These are phyloP conservation scores for Botryotinia globosa DNA, from an alignment of 2,329 filamentous ascomycete species.

Conservation along the genomic window DNA sequence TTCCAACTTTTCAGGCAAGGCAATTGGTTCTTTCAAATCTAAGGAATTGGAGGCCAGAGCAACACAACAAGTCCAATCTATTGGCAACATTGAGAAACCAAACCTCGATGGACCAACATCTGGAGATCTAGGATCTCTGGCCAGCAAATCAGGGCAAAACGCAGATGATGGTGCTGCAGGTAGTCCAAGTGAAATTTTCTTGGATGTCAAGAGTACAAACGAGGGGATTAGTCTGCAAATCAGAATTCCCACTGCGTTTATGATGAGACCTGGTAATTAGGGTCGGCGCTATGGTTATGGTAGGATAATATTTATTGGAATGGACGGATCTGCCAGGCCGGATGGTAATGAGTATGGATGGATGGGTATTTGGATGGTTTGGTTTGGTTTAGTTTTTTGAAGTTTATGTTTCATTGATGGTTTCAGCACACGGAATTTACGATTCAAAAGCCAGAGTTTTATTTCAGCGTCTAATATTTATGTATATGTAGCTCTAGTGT, in stretches of 20 bases:
- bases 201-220: conserved; percentile 21
- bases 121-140: not conserved
- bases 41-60: conserved; percentile 19
- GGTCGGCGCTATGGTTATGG: not conserved
- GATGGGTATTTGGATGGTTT: not conserved
- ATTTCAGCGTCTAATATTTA: not conserved
- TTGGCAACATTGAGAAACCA: not conserved
- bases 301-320: conserved; percentile 44
- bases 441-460: not conserved
- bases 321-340: conserved; percentile 59
- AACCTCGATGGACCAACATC: not conserved
- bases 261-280: conserved; percentile 7
- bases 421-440: not conserved
- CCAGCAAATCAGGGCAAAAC: not conserved
- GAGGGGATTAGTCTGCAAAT: conserved; percentile 20
- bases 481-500: not conserved
- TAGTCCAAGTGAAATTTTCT: conserved; percentile 22
- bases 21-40: conserved; percentile 15
- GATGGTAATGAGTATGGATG: not conserved
- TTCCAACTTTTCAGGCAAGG: conserved; percentile 18
- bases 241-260: conserved; percentile 21
- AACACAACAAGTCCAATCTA: not conserved
- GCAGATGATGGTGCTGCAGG: not conserved
- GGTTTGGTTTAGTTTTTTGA: not conserved
- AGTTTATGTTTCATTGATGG: not conserved